Percentiles rank a stretch among this genome's conserved stretches.
Evolutionary conservation across 306 rosid species (phyloP).

Genomic region (Lathyrus tuberosus): DNA sequence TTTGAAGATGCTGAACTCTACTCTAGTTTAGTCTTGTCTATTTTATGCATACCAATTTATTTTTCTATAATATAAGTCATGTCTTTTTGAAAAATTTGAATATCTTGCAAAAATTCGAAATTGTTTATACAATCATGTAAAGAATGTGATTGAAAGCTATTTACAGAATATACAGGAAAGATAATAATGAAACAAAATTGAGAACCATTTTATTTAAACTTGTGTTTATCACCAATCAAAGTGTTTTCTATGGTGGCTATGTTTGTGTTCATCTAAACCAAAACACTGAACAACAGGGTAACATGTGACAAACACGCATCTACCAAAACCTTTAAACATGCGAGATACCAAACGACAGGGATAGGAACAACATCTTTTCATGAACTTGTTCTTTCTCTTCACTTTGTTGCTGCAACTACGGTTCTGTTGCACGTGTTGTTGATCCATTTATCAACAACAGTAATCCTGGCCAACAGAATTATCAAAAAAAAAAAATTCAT

Average conservation of each 20-base stretch:
- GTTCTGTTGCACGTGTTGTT: slow-evolving; percentile 38
- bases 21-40: not conserved
- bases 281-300: slow-evolving; percentile 65
- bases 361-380: slow-evolving; percentile 34
- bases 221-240: slow-evolving; percentile 42
- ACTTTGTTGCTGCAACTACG: slow-evolving; percentile 30
- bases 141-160: slow-evolving; percentile 14
- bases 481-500: slow-evolving; percentile 9
- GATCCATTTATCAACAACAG: slow-evolving; percentile 42
- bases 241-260: slow-evolving; percentile 53
- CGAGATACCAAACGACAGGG: slow-evolving; percentile 48
- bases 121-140: slow-evolving; percentile 10
- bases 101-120: slow-evolving; percentile 4
- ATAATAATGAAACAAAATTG: slow-evolving; percentile 11
- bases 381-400: slow-evolving; percentile 40
- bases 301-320: slow-evolving; percentile 68
- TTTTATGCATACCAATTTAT: slow-evolving; percentile 22
- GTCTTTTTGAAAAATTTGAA: not conserved
- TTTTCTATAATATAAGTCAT: not conserved
- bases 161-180: not conserved
- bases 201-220: slow-evolving; percentile 24
- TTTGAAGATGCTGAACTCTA: slow-evolving; percentile 35
- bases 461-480: slow-evolving; percentile 22
- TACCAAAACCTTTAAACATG: slow-evolving; percentile 60
- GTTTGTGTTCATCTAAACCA: slow-evolving; percentile 63